phyloP scores from a whole-genome alignment of 192 early-diverging fungal genomes.

The Coemansia sp. region DNA sequence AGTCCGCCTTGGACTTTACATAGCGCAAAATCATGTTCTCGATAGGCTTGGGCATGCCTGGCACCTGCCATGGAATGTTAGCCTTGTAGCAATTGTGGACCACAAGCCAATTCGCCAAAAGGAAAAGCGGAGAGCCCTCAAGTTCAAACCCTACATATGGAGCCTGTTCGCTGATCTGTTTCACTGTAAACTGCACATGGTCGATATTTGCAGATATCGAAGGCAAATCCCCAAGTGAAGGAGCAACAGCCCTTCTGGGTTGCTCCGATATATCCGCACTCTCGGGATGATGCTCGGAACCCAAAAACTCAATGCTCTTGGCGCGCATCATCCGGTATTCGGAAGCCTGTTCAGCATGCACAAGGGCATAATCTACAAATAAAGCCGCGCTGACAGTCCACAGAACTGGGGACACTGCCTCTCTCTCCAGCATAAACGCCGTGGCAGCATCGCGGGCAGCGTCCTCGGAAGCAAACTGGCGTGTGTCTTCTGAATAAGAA shows the following conservation, averaged over 20 bases:
- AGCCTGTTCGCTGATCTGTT: conserved; percentile 12
- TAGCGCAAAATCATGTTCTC: conserved; percentile 99
- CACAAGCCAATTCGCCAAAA: conserved; percentile 36
- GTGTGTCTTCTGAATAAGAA: conserved; percentile 3
- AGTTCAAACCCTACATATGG: conserved; percentile 35
- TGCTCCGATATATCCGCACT: not conserved
- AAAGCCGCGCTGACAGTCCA: conserved; percentile 20
- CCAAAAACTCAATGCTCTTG: not conserved
- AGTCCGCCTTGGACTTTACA: conserved; percentile 99
- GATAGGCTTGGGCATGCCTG: conserved; percentile 94
- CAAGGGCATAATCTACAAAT: conserved; percentile 12
- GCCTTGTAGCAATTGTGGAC: conserved; percentile 84
- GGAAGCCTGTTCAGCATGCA: conserved; percentile 6
- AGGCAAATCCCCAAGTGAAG: not conserved
- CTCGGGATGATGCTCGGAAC: not conserved
- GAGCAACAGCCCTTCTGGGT: not conserved
- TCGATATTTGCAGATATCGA: not conserved
- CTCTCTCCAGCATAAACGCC: conserved; percentile 13
- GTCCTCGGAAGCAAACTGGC: conserved; percentile 15
- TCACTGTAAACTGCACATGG: conserved; percentile 6
- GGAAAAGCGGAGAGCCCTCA: conserved; percentile 26
- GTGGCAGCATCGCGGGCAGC: conserved; percentile 15
- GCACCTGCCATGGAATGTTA: conserved; percentile 99
- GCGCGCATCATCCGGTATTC: conserved; percentile 20
- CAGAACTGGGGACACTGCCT: conserved; percentile 7